Evolutionary conservation across 441 rosid genomes (phyloP), one percentile per base, ranked within the genome.

Genomic region (Rhodomyrtus psidioides): DNA sequence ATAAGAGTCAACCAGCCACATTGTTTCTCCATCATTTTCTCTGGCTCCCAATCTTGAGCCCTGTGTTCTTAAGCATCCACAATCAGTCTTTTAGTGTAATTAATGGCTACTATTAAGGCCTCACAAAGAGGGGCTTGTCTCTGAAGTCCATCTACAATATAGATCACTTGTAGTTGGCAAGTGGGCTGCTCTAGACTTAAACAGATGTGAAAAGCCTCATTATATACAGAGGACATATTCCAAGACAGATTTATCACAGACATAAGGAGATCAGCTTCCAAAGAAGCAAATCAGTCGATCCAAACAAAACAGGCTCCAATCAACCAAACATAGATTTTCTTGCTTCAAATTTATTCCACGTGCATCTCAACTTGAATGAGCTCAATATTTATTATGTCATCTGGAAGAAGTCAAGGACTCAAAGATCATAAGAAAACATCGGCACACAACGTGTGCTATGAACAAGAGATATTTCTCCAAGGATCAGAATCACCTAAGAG

Each of bases 401-500:
- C n/a, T 34, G 79, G 34, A 70, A 70, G 79, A 19, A 70, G 79
- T 55, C 84, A 83, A 83, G 70, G 60, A 26, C n/a, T 70, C n/a
- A 56, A 23, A 55, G 62, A 53, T 17, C 55, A 82, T 27, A 65
- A 14, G n/a, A 56, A 58, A 83, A 58, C 30, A 85, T 79, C 2
- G 14, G 59, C 55, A 65, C 27, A 86, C 44, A 56, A 34, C 27
- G 44, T 76, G 13, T 53, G 27, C 51, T 53, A 24, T 19, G 42
- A 56, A 51, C 34, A 84, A n/a, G 19, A 65, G 81, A 75, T 60
- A 65, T 0, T 13, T 85, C 56, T 54, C 56, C 60, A 76, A 70
- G 82, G 19, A 86, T 86, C 26, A 87, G 55, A 55, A 65, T 89
- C 90, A 97, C 99, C 98, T 96, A 91, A 91, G 89, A 90, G 84